Base-by-base conservation (phyloP, 1,139 yeast species). In the Tardiomyces depauwii region DNA sequence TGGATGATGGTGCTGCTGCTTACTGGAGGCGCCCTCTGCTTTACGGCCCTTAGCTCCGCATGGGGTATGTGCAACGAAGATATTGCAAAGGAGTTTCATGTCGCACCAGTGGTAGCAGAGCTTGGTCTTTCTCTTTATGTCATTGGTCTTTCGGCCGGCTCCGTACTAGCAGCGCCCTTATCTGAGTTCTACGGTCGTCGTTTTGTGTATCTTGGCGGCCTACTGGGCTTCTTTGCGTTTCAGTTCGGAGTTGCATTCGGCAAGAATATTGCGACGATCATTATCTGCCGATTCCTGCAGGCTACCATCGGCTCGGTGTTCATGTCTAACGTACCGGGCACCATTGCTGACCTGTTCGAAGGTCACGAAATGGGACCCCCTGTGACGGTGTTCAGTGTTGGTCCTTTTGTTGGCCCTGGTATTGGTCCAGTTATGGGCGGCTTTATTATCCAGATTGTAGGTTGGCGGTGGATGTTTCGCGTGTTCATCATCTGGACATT, bases 261-360 rank as follows among this genome's bases (percentile, higher is more conserved):
- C 32, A 72, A 82, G 59, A 81, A 85, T 55, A 53, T 84, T 39
- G 93, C 85, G 62, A 79, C 94, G 0, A 67, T 85, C 49, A 62
- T 84, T 67, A 64, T 86, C 41, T 76, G 86, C 62, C 74, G 95
- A 51, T 85, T 83, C 63, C 82, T 86, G 59, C 79, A 79, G 40
- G 94, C 95, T 40, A 72, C 80, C 54, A 63, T 80, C 45, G 95
- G 94, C 50, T 85, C 91, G 28, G 86, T 93, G 11, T 86, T 93
- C 0, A 63, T 86, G 58, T 93, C 84, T 16, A 87, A 83, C 40
- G 88, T 83, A 7, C 94, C 94, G 19, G 94, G 94, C 27, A 76
- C 85, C 0, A 80, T 84, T 71, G 82, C 91, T 2, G 95, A 86
- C 60, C 70, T 84, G 68, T 86, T 77, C 59, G 75, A 76, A 50